These are phyloP conservation scores for Nakazawaea pomicola DNA, from an alignment of 805 yeast species.

Conservation along the genomic window DNA sequence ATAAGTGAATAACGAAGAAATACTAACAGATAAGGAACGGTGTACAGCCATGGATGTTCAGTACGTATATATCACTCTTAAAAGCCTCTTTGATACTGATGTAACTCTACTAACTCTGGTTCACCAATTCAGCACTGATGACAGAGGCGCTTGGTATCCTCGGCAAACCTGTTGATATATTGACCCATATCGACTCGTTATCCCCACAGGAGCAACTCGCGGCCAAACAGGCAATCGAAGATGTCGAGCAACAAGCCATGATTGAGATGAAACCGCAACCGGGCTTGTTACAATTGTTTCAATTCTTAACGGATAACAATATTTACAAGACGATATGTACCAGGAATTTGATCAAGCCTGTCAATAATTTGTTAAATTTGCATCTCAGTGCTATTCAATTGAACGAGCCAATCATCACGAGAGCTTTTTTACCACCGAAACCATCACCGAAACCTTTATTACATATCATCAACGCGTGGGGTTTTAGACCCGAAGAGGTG, in stretches of 20 bases:
- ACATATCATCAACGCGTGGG: slow-evolving; percentile 49
- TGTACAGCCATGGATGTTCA: slow-evolving; percentile 28
- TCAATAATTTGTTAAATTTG: slow-evolving; percentile 40
- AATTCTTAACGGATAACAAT: slow-evolving; percentile 19
- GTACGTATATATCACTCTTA: no score
- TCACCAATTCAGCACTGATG: slow-evolving; percentile 51
- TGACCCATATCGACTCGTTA: slow-evolving; percentile 43
- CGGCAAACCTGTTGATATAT: slow-evolving; percentile 42
- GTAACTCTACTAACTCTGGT: no score
- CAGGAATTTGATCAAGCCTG: slow-evolving; percentile 52
- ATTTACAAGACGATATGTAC: slow-evolving; percentile 58
- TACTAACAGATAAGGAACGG: neutral
- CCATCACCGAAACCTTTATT: slow-evolving; percentile 62
- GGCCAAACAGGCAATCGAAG: slow-evolving; percentile 43
- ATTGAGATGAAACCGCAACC: slow-evolving; percentile 44
- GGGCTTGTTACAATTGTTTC: slow-evolving; percentile 41
- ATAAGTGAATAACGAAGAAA: neutral
- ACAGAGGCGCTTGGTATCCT: slow-evolving; percentile 49
- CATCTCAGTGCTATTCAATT: slow-evolving; percentile 37
- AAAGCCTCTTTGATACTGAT: no score
- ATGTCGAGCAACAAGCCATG: slow-evolving; percentile 64
- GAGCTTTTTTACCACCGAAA: slow-evolving; percentile 64
- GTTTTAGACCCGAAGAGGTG: slow-evolving; percentile 37
- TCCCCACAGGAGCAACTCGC: slow-evolving; percentile 29
- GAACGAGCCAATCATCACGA: slow-evolving; percentile 48